Percentiles rank a stretch among this genome's conserved stretches.
These are phyloP conservation scores for Phytophthora hibernalis DNA, from an alignment of 352 stramenopile species.

Conservation along the genomic window DNA sequence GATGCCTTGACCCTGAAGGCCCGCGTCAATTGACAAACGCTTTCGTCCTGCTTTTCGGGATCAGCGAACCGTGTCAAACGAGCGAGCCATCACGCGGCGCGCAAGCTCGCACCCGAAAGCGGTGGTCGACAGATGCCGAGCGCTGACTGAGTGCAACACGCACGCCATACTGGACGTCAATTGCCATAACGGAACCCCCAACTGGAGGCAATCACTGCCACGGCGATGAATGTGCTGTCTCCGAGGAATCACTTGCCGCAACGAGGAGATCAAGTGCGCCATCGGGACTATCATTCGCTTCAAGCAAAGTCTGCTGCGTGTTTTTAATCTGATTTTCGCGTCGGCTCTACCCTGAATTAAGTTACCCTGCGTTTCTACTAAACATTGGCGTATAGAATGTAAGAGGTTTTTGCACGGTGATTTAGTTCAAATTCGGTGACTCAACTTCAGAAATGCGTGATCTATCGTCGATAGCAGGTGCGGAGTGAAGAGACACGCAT, in stretches of 20 bases:
- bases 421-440: background rate
- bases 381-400: background rate
- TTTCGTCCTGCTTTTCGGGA: conserved; percentile 25
- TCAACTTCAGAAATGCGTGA: conserved; percentile 8
- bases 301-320: conserved; percentile 15
- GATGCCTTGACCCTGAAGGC: conserved; percentile 17
- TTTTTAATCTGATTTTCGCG: background rate
- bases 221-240: background rate
- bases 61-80: conserved; percentile 30
- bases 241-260: conserved; percentile 7
- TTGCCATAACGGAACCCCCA: background rate
- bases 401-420: background rate
- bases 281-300: conserved; percentile 26
- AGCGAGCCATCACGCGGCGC: conserved; percentile 28
- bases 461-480: conserved; percentile 7
- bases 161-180: conserved; percentile 19
- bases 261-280: conserved; percentile 1
- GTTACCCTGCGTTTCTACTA: conserved; percentile 17
- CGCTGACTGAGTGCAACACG: conserved; percentile 5
- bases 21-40: background rate
- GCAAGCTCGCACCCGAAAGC: conserved; percentile 23
- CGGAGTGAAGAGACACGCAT: background rate
- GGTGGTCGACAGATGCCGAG: conserved; percentile 21
- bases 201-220: conserved; percentile 9
- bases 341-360: conserved; percentile 21